A percentile compares a stretch with the other conserved stretches of the same genome.
phyloP scores from a whole-genome alignment of 495 filamentous ascomycete genomes.

The Terfezia boudieri region DNA sequence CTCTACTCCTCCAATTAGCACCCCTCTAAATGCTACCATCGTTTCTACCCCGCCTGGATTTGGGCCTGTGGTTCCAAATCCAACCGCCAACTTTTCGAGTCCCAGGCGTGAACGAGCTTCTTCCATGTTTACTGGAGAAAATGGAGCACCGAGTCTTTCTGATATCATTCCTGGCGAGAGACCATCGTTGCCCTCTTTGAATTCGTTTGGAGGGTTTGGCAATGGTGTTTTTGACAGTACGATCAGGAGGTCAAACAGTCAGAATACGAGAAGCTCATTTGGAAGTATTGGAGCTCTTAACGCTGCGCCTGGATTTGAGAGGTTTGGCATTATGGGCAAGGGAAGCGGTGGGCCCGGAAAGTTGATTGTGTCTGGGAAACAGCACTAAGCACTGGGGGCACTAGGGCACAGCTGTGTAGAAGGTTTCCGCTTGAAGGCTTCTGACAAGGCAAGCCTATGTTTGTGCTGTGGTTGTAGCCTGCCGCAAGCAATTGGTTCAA shows the following conservation, averaged over 20 bases:
- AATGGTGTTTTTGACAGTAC: neutral
- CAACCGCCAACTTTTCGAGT: constrained; percentile 1
- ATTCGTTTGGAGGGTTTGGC: neutral
- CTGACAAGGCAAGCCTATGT: no score
- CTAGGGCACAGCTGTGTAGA: no score
- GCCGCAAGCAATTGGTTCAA: no score
- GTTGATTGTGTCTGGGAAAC: neutral
- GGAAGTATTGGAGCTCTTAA: neutral
- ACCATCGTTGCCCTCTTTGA: neutral
- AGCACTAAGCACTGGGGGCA: neutral
- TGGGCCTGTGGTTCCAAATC: constrained; percentile 3
- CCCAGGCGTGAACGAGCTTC: constrained; percentile 12
- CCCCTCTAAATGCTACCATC: constrained; percentile 6
- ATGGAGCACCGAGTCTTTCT: constrained; percentile 16
- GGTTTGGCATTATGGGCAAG: neutral
- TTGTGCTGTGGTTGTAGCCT: no score
- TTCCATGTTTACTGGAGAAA: constrained; percentile 15
- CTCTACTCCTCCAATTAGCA: neutral
- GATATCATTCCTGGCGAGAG: constrained; percentile 10
- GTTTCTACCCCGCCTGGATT: constrained; percentile 12
- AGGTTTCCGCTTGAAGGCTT: no score
- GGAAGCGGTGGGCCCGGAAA: neutral
- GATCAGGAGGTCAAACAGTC: neutral
- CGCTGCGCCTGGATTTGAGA: neutral
- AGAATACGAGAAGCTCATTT: neutral